Evolutionary conservation across 2,329 filamentous ascomycete species (phyloP).

Genomic region (Aciculosporium take): DNA sequence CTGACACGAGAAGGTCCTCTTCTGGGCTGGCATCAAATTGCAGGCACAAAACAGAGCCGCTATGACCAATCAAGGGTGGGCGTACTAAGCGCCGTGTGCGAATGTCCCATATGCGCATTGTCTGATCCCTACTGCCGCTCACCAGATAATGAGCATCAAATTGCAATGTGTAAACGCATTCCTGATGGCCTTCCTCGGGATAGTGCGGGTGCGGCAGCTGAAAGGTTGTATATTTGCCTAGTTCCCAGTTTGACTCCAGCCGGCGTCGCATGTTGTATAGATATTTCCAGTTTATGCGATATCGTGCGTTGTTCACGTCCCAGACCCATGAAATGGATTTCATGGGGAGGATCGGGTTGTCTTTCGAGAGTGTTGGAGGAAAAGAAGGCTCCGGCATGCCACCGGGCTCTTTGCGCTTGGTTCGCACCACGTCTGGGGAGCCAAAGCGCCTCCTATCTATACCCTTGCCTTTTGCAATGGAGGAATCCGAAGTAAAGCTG

Average conservation of each 20-base stretch:
- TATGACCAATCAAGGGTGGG: slow-evolving; percentile 61
- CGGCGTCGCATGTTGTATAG: slow-evolving; percentile 76
- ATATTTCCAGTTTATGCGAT: slow-evolving; percentile 80
- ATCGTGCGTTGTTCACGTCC: slow-evolving; percentile 31
- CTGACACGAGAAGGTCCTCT: slow-evolving; percentile 88
- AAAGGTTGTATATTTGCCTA: slow-evolving; percentile 70
- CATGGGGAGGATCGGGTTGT: slow-evolving; percentile 19
- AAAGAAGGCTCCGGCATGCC: slow-evolving; percentile 18
- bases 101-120: slow-evolving; percentile 81
- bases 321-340: slow-evolving; percentile 37
- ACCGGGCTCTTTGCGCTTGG: slow-evolving; percentile 23
- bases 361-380: slow-evolving; percentile 15
- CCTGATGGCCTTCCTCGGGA: slow-evolving; percentile 68
- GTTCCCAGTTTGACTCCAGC: slow-evolving; percentile 84
- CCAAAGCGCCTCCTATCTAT: slow-evolving; percentile 17
- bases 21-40: slow-evolving; percentile 83
- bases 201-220: slow-evolving; percentile 76
- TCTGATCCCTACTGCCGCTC: slow-evolving; percentile 81
- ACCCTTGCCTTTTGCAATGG: slow-evolving; percentile 13
- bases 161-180: slow-evolving; percentile 93
- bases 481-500: slow-evolving; percentile 6
- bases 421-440: slow-evolving; percentile 16
- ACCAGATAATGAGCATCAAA: slow-evolving; percentile 76
- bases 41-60: slow-evolving; percentile 78
- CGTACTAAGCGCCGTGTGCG: slow-evolving; percentile 64